A percentile compares a stretch with the other conserved stretches of the same genome.
phyloP scores from a whole-genome alignment of 1,284 basidiomycete species.

The Puccinia sorghi region DNA sequence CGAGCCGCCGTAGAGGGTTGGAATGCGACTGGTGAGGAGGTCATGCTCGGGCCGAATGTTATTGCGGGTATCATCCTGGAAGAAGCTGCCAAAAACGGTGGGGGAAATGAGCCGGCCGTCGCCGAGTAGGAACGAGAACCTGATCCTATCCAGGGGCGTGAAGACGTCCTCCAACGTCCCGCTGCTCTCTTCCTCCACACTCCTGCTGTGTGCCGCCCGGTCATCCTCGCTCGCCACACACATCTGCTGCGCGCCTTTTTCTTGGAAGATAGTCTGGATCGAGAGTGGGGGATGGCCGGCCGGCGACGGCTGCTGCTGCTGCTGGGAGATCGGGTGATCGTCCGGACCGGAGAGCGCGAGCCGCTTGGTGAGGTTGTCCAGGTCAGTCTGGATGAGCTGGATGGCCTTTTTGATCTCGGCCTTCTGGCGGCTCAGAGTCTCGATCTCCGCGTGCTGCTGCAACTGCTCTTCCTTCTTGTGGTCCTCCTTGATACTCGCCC shows the following conservation, averaged over 20 bases:
- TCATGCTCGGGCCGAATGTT: background rate
- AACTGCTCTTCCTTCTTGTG: background rate
- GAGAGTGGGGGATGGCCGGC: too few species aligned
- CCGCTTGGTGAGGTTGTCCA: conserved; percentile 12
- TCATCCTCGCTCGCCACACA: too few species aligned
- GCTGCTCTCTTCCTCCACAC: too few species aligned
- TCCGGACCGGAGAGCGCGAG: background rate
- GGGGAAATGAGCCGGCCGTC: background rate
- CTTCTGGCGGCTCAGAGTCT: background rate
- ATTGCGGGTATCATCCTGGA: background rate
- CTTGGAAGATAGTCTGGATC: too few species aligned
- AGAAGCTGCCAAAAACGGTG: background rate
- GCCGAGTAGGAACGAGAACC: too few species aligned
- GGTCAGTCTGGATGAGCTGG: conserved; percentile 17
- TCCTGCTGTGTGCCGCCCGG: too few species aligned
- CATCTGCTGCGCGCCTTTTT: too few species aligned
- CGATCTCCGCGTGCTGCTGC: conserved; percentile 1
- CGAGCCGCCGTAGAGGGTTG: background rate
- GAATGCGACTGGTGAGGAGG: background rate
- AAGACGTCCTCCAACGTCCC: too few species aligned
- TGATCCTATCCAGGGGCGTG: too few species aligned
- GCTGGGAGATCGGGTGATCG: background rate
- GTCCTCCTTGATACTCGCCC: background rate
- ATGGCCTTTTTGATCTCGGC: conserved; percentile 23
- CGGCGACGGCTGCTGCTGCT: too few species aligned